Conservation (phyloP, 73 alveolate species). For the Symbiodinium pilosum region DNA sequence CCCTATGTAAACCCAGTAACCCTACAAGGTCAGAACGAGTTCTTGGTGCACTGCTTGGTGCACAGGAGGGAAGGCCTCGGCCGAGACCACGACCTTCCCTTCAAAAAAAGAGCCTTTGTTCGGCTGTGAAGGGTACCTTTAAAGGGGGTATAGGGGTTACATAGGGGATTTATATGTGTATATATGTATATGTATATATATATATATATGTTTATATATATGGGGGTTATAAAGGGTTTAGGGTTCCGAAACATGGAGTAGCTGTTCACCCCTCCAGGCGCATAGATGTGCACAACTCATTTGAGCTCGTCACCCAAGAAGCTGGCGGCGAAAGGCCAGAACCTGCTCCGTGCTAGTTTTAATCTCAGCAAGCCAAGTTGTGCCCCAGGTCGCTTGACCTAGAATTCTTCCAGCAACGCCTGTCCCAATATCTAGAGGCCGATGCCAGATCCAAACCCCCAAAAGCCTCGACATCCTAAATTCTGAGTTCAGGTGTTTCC, state of each 20-base stretch:
- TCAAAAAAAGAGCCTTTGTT: too few species aligned
- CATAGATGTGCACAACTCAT: constrained; percentile 96
- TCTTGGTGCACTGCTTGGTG: constrained; percentile 96
- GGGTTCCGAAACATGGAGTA: too few species aligned
- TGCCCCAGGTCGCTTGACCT: constrained; percentile 88
- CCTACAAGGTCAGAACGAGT: constrained; percentile 88
- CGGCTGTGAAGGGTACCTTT: too few species aligned
- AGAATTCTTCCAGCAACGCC: constrained; percentile 95
- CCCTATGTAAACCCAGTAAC: not conserved
- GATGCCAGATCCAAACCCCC: not conserved
- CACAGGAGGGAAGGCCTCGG: not conserved
- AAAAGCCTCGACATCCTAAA: not conserved
- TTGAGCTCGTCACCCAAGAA: constrained; percentile 94
- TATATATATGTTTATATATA: too few species aligned
- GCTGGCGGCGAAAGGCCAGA: constrained; percentile 80
- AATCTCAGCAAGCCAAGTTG: not conserved
- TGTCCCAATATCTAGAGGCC: constrained; percentile 95
- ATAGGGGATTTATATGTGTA: too few species aligned
- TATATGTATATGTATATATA: too few species aligned
- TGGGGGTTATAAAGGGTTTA: too few species aligned
- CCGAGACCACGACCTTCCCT: not conserved
- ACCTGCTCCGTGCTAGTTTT: too few species aligned
- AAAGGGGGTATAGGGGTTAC: too few species aligned
- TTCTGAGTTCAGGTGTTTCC: constrained; percentile 94
- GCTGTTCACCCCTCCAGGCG: constrained; percentile 23